These are phyloP conservation scores for Lachancea dasiensis DNA, from an alignment of 805 yeast species.

Conservation along the genomic window DNA sequence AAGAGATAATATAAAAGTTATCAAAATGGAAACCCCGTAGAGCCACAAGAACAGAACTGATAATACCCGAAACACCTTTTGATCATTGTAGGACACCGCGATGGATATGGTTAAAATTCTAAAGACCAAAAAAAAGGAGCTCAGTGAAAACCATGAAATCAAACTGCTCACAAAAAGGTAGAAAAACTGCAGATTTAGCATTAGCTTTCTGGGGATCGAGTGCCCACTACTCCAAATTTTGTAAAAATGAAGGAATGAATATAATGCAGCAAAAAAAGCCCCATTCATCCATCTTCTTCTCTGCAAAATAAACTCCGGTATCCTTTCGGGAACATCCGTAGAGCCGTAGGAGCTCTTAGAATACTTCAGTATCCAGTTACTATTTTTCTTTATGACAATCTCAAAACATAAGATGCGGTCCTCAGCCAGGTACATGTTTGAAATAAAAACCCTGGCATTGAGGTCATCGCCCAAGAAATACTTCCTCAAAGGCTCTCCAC, in stretches of 20 bases:
- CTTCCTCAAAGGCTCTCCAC: slow-evolving; percentile 80
- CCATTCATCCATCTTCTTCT: slow-evolving; percentile 97
- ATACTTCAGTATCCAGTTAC: slow-evolving; percentile 74
- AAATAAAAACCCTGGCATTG: slow-evolving; percentile 77
- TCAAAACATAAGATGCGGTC: slow-evolving; percentile 95
- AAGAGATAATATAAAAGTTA: slow-evolving; percentile 83
- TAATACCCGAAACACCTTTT: slow-evolving; percentile 68
- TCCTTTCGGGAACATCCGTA: slow-evolving; percentile 89
- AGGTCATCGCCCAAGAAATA: slow-evolving; percentile 90
- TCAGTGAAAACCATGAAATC: slow-evolving; percentile 89
- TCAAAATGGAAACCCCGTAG: slow-evolving; percentile 70
- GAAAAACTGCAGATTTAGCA: slow-evolving; percentile 69
- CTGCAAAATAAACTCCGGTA: slow-evolving; percentile 83
- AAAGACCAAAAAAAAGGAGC: slow-evolving; percentile 85
- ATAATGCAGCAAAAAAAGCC: slow-evolving; percentile 89
- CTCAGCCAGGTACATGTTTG: slow-evolving; percentile 96
- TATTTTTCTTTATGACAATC: slow-evolving; percentile 73
- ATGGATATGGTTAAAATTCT: slow-evolving; percentile 77
- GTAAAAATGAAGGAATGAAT: slow-evolving; percentile 72
- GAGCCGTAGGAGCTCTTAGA: slow-evolving; percentile 86
- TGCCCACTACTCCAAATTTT: slow-evolving; percentile 79
- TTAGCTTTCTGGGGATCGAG: slow-evolving; percentile 55
- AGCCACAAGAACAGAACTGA: slow-evolving; percentile 81
- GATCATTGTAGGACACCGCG: slow-evolving; percentile 46
- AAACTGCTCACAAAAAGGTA: slow-evolving; percentile 70